Percentiles rank a stretch among this genome's conserved stretches.
phyloP scores from a whole-genome alignment of 164 flowering plant genomes.

The Magnolia sinica region DNA sequence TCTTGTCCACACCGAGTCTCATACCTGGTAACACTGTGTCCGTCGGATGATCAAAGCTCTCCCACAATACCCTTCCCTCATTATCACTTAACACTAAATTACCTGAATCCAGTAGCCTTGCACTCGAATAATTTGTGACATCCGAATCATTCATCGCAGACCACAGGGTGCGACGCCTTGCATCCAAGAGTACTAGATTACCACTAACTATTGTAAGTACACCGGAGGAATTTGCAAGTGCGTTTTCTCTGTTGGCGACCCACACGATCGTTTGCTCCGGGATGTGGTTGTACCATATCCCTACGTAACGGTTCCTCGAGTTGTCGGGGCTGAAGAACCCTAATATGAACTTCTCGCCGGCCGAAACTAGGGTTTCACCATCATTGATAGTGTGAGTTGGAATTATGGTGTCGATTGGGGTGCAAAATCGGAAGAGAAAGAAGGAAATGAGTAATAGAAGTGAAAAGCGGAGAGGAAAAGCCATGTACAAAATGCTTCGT shows the following conservation, averaged over 20 bases:
- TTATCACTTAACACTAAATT: neutral
- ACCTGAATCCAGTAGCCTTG: slow-evolving; percentile 1
- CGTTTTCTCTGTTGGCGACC: slow-evolving; percentile 3
- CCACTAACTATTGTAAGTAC: neutral
- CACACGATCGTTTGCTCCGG: neutral
- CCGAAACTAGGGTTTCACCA: neutral
- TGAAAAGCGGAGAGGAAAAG: neutral
- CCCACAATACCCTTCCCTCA: neutral
- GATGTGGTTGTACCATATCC: slow-evolving; percentile 1
- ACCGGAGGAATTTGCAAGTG: neutral
- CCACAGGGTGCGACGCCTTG: neutral
- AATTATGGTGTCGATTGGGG: neutral
- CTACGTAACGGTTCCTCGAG: neutral
- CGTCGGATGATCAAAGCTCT: slow-evolving; percentile 8
- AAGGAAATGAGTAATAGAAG: neutral
- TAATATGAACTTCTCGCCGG: neutral
- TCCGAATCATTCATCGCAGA: neutral
- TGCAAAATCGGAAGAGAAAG: neutral
- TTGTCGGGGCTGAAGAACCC: neutral
- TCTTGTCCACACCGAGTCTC: slow-evolving; percentile 17
- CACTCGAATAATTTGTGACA: neutral
- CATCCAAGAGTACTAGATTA: neutral
- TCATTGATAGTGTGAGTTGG: neutral
- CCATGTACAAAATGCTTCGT: neutral
- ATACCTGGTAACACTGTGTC: slow-evolving; percentile 7